A percentile compares a stretch with the other conserved stretches of the same genome.
These are phyloP conservation scores for Glonium stellatum DNA, from an alignment of 495 filamentous ascomycete genomes.

Conservation along the genomic window DNA sequence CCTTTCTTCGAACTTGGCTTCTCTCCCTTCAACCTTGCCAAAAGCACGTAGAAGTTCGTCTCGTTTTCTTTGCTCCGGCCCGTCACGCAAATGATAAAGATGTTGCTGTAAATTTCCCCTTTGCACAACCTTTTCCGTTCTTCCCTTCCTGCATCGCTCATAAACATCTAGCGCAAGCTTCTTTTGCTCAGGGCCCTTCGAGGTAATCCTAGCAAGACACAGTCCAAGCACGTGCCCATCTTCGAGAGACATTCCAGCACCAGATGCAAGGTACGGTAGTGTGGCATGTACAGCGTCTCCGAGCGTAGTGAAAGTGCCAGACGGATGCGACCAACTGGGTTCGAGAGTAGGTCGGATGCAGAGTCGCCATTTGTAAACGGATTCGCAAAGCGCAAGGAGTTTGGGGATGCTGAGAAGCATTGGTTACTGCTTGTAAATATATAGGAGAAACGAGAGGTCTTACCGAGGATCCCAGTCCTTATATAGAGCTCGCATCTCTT, in stretches of 20 bases:
- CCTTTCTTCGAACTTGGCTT: not conserved
- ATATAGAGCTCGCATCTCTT: slow-evolving; percentile 61
- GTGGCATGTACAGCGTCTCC: slow-evolving; percentile 30
- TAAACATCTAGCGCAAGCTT: slow-evolving; percentile 42
- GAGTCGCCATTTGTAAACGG: slow-evolving; percentile 27
- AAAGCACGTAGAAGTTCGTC: slow-evolving; percentile 31
- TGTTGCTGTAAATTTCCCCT: slow-evolving; percentile 46
- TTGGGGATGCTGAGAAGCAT: slow-evolving; percentile 15
- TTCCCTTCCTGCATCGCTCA: slow-evolving; percentile 43
- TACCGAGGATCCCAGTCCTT: slow-evolving; percentile 45
- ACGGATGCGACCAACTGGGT: slow-evolving; percentile 21
- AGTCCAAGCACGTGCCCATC: slow-evolving; percentile 23
- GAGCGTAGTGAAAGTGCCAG: slow-evolving; percentile 23
- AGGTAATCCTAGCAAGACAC: slow-evolving; percentile 39
- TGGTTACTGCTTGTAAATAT: not conserved
- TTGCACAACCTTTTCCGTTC: slow-evolving; percentile 46
- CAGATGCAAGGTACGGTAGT: slow-evolving; percentile 23
- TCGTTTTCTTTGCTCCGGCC: slow-evolving; percentile 45
- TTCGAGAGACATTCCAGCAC: slow-evolving; percentile 25
- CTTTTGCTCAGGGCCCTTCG: slow-evolving; percentile 32
- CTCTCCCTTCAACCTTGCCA: slow-evolving; percentile 11
- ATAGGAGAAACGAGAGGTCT: not conserved
- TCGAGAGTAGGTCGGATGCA: slow-evolving; percentile 22
- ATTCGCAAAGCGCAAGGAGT: slow-evolving; percentile 22
- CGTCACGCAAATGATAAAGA: slow-evolving; percentile 50